Percentiles rank a stretch among this genome's conserved stretches.
Evolutionary conservation across 176 grass and related monocot genomes (phyloP).

Genomic region (Zoysia pacifica): DNA sequence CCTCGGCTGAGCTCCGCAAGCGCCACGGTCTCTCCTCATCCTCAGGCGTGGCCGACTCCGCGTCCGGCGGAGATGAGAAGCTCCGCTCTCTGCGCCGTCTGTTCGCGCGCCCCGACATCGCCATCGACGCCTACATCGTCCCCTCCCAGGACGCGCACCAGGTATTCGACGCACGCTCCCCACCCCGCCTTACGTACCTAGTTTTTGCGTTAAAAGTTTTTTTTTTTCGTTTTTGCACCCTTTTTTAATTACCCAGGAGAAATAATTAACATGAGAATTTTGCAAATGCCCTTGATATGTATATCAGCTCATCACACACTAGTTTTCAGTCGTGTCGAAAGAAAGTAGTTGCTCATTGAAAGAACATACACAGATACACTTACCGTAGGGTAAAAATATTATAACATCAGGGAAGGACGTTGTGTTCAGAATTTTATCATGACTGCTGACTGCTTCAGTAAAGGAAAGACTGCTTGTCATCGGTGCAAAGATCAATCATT

Average conservation of each 20-base stretch:
- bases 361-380: not conserved
- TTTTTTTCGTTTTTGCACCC: not conserved
- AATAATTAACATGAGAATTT: not conserved
- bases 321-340: not conserved
- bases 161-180: slow-evolving; percentile 13
- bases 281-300: not conserved
- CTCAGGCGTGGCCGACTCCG: not conserved
- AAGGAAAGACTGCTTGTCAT: not conserved
- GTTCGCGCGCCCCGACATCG: slow-evolving; percentile 68
- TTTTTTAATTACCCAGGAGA: not conserved
- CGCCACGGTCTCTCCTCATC: slow-evolving; percentile 33
- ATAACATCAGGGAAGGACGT: not conserved
- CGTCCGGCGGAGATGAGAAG: slow-evolving; percentile 60
- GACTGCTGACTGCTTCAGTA: not conserved
- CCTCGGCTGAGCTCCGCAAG: slow-evolving; percentile 77
- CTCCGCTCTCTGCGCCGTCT: slow-evolving; percentile 64
- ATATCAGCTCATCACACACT: not conserved
- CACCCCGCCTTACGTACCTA: not conserved
- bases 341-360: not conserved
- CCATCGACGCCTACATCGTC: slow-evolving; percentile 86
- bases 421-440: not conserved
- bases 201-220: not conserved
- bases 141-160: slow-evolving; percentile 97
- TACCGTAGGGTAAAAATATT: not conserved
- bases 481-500: not conserved